Base-by-base conservation (phyloP, 192 early-diverging fungal species). In the Geosiphon pyriformis region DNA sequence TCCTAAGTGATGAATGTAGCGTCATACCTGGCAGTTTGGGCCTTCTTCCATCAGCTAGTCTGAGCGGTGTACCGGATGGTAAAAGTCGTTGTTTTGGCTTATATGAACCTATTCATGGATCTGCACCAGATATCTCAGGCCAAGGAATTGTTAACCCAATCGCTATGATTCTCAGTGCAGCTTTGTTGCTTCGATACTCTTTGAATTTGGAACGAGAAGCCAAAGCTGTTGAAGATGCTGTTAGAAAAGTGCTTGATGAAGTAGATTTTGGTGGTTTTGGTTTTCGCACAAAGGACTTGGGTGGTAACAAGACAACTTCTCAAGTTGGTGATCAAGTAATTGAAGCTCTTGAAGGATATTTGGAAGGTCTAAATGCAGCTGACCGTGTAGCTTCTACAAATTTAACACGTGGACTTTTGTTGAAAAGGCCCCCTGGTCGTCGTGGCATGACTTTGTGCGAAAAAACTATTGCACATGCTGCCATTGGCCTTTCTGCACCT, bases 71-170 rank as follows among this genome's bases (percentile, higher is more conserved):
- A 61, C 93, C 93, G 25, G 84, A 87, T 68, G 82, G 86, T 34
- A 82, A 80, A 65, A 74, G 71, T 69, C 83, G 80, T 25, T 87
- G 85, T 76, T 75, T 90, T 56, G 95, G 96, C 63, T 70, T 99
- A 55, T 99, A 96, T 70, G 97, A 99, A 82, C 97, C 97, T n/a
- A 98, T 98, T 72, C 97, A 99, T 78, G 97, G 97, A 49, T 93
- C 90, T 29, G 94, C 97, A 1, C 97, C 97, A 30, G 97, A 99
- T 79, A 98, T 99, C 79, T 94, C 97, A 37, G 97, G 97, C 48
- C 85, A 96, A 79, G 90, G 89, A 47, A 88, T 95, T 68, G 94
- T 94, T 51, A 99, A 99, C 79, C 97, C 97, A 27, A 87, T 99
- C 35, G 97, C 94, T 46, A 98, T 95, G 49, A 99, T 99, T 70